Base-by-base conservation (phyloP, 2,329 filamentous ascomycete genomes). In the Beauveria pseudobassiana region DNA sequence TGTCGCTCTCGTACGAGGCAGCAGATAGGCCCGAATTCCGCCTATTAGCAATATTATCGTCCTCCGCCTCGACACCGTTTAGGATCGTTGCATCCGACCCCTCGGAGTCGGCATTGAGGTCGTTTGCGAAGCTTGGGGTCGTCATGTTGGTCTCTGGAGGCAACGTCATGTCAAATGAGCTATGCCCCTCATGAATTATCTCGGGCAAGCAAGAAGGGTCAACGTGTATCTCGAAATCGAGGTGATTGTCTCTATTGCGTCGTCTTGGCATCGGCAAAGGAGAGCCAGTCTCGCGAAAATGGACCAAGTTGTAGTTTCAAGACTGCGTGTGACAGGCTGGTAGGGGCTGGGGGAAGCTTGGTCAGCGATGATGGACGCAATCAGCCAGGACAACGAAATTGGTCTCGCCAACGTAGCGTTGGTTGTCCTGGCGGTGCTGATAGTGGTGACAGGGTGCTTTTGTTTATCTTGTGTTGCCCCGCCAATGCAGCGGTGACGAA, bases 201-300 rank as follows among this genome's bases (percentile, higher is more conserved):
- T 72, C 72, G 67, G 70, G 76, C 60, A 76, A 52, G 66, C 77
- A 80, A 59, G 76, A 80, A 49, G 70, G 69, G 67, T 82, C 79
- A 67, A 79, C 72, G 73, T 78, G 77, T 65, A 79, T 81, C 9
- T 79, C 70, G 64, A 82, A 80, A 65, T 81, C 75, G 65, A 73
- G 66, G 63, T 78, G 74, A 61, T 69, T 66, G 54, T 64, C 66
- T 64, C 65, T 69, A 20, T 66, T 68, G 46, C 68, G 68, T 64
- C 71, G 69, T 51, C 53, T 63, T 68, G 69, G 66, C 68, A 72
- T 71, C 61, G 64, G 46, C 52, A 28, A n/a, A 34, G 9, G 22
- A 38, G 5, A 48, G 24, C 28, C 16, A 20, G 10, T 9, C 26
- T 8, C 14, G 10, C 7, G 30, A 9, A 5, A n/a, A 43, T 5